Evolutionary conservation across 495 filamentous ascomycete species (phyloP).

Genomic region (Hypoxylon intermedium): DNA sequence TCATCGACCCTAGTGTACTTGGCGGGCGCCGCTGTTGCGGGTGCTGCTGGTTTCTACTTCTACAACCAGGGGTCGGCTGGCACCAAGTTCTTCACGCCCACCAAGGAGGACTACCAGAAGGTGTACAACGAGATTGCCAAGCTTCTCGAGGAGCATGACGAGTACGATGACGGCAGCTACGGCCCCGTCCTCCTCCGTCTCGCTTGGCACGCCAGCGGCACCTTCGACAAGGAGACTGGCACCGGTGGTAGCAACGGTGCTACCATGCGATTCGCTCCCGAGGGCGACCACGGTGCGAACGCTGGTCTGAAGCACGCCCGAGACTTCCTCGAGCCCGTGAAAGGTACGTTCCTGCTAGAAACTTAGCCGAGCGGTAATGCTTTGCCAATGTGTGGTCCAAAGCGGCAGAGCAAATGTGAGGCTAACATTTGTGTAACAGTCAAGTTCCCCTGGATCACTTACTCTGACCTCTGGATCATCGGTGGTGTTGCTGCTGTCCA

Average conservation of each 20-base stretch:
- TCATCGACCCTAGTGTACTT: conserved; percentile 50
- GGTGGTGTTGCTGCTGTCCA: conserved; percentile 85
- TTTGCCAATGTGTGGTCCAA: not conserved
- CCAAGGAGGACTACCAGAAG: conserved; percentile 89
- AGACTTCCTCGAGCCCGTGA: conserved; percentile 90
- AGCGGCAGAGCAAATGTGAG: not conserved
- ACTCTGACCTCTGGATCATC: conserved; percentile 97
- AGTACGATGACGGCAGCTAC: conserved; percentile 97
- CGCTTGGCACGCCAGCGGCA: conserved; percentile 87
- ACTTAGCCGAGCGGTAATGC: conserved; percentile 1
- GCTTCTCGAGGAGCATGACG: conserved; percentile 82
- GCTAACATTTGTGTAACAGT: conserved; percentile 55
- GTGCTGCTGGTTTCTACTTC: conserved; percentile 74
- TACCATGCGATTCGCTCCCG: conserved; percentile 96
- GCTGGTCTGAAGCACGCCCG: conserved; percentile 87
- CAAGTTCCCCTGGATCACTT: conserved; percentile 92
- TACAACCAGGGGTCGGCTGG: conserved; percentile 66
- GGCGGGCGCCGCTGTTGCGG: conserved; percentile 63
- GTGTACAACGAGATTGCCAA: conserved; percentile 90
- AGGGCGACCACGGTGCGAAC: conserved; percentile 92
- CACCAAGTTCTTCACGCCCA: conserved; percentile 72
- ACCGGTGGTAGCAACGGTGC: conserved; percentile 96
- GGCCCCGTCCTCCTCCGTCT: conserved; percentile 87
- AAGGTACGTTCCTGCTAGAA: conserved; percentile 58
- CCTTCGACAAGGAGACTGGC: conserved; percentile 85